Percentiles rank a stretch among this genome's conserved stretches.
Conservation (phyloP, 2,329 filamentous ascomycete species). For the Penicillium sp. region DNA sequence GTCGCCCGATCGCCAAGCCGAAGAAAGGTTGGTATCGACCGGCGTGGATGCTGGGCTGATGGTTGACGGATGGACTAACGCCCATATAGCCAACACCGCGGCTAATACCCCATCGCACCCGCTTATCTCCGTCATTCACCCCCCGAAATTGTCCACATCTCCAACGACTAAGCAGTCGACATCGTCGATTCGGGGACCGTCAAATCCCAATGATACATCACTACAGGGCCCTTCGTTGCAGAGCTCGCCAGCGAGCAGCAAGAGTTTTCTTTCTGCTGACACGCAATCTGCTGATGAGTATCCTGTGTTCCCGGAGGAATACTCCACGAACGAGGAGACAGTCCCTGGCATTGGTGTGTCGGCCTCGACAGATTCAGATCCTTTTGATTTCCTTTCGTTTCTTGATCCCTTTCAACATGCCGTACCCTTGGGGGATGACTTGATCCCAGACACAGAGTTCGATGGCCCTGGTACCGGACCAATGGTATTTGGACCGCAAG, state of each 20-base stretch:
- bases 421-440: slow-evolving; percentile 12
- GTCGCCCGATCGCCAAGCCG: slow-evolving; percentile 35
- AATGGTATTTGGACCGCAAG: slow-evolving; percentile 6
- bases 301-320: slow-evolving; percentile 1
- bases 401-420: slow-evolving; percentile 17
- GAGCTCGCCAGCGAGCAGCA: slow-evolving; percentile 17
- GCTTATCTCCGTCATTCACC: neutral
- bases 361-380: slow-evolving; percentile 15
- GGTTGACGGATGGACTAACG: no score
- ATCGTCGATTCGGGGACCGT: slow-evolving; percentile 11
- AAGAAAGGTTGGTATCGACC: slow-evolving; percentile 45
- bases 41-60: neutral
- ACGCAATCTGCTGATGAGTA: slow-evolving; percentile 14
- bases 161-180: slow-evolving; percentile 16
- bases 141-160: slow-evolving; percentile 15
- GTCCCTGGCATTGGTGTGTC: slow-evolving; percentile 13
- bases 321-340: slow-evolving; percentile 4
- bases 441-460: slow-evolving; percentile 12
- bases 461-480: neutral
- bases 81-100: no score
- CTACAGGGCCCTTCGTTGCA: slow-evolving; percentile 15
- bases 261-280: slow-evolving; percentile 18
- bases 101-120: slow-evolving; percentile 5
- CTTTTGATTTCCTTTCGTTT: slow-evolving; percentile 19
- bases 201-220: slow-evolving; percentile 6